phyloP scores from a whole-genome alignment of 2,329 filamentous ascomycete species.

The Aspergillus intermedius region DNA sequence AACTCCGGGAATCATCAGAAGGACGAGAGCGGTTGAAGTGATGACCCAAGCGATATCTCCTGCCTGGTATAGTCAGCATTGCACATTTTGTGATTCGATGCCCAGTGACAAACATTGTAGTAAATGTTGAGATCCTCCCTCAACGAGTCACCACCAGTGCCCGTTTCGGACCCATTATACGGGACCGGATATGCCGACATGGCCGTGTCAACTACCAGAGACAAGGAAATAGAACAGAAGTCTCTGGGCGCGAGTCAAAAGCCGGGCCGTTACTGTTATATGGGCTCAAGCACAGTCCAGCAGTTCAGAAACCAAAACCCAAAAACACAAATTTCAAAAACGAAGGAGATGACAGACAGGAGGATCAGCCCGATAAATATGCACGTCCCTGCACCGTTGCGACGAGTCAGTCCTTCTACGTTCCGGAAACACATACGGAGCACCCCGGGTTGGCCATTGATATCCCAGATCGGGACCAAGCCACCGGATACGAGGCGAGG shows the following conservation, averaged over 20 bases:
- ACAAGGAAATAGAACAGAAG: background rate
- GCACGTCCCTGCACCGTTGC: slow-evolving; percentile 2
- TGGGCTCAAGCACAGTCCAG: background rate
- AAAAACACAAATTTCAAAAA: background rate
- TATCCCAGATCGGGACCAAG: no score
- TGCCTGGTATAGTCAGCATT: slow-evolving; percentile 44
- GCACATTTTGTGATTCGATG: background rate
- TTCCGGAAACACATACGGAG: no score
- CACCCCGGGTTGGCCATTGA: background rate
- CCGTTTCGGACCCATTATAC: slow-evolving; percentile 58
- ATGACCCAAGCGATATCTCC: slow-evolving; percentile 81
- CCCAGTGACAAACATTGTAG: slow-evolving; percentile 51
- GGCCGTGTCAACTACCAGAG: slow-evolving; percentile 3
- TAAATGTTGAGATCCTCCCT: slow-evolving; percentile 72
- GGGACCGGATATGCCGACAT: slow-evolving; percentile 38
- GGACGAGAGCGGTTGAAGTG: slow-evolving; percentile 67
- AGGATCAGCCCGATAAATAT: slow-evolving; percentile 6
- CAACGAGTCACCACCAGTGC: slow-evolving; percentile 60
- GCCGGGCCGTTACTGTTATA: background rate
- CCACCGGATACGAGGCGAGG: no score
- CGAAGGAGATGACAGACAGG: background rate
- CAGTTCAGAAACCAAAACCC: background rate
- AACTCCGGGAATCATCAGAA: slow-evolving; percentile 90
- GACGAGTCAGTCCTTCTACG: no score
- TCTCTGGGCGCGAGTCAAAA: background rate